Percentiles rank a stretch among this genome's conserved stretches.
phyloP scores from a whole-genome alignment of 768 basidiomycete genomes.

The Lactarius trivialis region DNA sequence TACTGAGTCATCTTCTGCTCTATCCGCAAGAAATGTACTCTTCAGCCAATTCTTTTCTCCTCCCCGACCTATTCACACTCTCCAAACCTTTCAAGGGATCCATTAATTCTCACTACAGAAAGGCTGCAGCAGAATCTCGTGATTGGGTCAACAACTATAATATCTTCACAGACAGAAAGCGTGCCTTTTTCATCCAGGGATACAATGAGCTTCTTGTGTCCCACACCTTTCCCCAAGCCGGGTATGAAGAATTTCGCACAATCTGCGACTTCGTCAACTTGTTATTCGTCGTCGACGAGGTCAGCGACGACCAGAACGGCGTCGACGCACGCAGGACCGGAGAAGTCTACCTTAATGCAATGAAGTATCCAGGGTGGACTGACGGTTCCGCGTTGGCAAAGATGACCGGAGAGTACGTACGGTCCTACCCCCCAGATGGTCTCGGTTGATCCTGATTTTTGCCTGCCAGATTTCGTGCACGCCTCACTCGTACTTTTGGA shows the following conservation, averaged over 20 bases:
- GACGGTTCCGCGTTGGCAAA: no score
- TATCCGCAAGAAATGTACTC: background rate
- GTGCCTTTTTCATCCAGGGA: no score
- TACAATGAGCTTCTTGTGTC: no score
- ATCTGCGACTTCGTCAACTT: conserved; percentile 60
- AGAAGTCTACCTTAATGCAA: no score
- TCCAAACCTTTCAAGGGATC: conserved; percentile 41
- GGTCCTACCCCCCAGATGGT: background rate
- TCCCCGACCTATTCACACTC: conserved; percentile 41
- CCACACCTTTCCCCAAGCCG: conserved; percentile 56
- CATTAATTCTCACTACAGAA: conserved; percentile 54
- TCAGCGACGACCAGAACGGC: no score
- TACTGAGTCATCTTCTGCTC: background rate
- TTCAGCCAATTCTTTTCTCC: conserved; percentile 27
- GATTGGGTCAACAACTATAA: conserved; percentile 62
- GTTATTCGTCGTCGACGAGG: no score
- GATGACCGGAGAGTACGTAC: no score
- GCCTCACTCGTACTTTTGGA: conserved; percentile 40
- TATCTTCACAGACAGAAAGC: no score
- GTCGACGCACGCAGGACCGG: no score
- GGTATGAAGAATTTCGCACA: conserved; percentile 52
- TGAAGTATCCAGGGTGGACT: no score
- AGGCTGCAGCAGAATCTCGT: conserved; percentile 52
- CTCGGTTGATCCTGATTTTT: background rate
- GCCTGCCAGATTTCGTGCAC: conserved; percentile 45